Evolutionary conservation across 2,329 filamentous ascomycete species (phyloP).

Genomic region (Elsinoe arachidis): DNA sequence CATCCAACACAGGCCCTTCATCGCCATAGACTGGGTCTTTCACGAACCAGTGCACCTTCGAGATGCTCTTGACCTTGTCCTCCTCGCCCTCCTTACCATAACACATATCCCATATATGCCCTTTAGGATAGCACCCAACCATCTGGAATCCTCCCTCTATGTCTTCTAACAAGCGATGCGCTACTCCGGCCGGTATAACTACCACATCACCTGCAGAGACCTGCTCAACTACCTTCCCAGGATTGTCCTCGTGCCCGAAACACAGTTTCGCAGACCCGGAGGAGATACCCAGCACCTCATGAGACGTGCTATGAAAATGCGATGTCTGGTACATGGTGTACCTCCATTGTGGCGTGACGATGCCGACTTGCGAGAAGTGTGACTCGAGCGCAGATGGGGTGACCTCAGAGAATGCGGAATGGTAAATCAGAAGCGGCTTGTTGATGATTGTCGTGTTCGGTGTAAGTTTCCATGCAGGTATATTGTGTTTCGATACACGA

Average conservation of each 20-base stretch:
- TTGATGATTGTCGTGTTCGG: constrained; percentile 58
- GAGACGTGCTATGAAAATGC: constrained; percentile 60
- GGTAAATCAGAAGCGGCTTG: constrained; percentile 59
- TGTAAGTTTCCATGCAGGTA: constrained; percentile 47
- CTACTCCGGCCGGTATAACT: constrained; percentile 57
- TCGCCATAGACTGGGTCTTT: constrained; percentile 53
- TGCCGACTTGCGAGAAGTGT: constrained; percentile 45
- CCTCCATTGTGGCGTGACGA: constrained; percentile 56
- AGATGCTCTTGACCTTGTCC: constrained; percentile 42
- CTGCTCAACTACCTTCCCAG: constrained; percentile 45
- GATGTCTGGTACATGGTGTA: constrained; percentile 59
- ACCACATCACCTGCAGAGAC: constrained; percentile 55
- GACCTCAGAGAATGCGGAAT: constrained; percentile 44
- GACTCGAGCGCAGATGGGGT: constrained; percentile 43
- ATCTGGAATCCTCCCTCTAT: constrained; percentile 50
- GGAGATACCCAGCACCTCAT: constrained; percentile 57
- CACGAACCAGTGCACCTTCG: constrained; percentile 47
- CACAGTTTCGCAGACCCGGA: constrained; percentile 52
- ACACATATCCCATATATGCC: constrained; percentile 60
- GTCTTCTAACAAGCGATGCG: constrained; percentile 54
- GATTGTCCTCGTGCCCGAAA: constrained; percentile 58
- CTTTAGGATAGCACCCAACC: constrained; percentile 57
- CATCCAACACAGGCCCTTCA: constrained; percentile 42
- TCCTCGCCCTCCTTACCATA: constrained; percentile 54
- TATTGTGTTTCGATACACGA: constrained; percentile 49